Conservation (phyloP, 2,329 filamentous ascomycete genomes). For the Aspergillus thermomutatus region DNA sequence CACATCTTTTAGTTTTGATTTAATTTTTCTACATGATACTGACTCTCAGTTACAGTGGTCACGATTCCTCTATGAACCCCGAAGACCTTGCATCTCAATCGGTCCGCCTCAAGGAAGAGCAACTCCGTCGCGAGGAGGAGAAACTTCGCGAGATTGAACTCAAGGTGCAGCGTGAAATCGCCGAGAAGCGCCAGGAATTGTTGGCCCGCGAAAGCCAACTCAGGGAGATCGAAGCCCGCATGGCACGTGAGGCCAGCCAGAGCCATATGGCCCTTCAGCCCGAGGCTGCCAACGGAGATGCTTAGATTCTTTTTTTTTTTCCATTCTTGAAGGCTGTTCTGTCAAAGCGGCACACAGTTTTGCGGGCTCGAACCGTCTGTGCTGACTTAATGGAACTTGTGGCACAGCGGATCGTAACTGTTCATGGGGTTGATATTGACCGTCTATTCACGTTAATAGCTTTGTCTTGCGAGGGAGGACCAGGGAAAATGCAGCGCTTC, state of each 20-base stretch:
- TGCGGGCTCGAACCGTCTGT: constrained; percentile 32
- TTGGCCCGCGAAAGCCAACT: constrained; percentile 96
- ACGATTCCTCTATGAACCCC: constrained; percentile 90
- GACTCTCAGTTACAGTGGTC: constrained; percentile 28
- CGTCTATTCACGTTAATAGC: constrained; percentile 41
- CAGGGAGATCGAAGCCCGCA: constrained; percentile 96
- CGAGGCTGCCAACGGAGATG: constrained; percentile 35
- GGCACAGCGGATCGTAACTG: constrained; percentile 32
- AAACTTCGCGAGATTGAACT: constrained; percentile 99
- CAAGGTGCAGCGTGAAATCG: constrained; percentile 99
- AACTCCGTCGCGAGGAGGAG: constrained; percentile 98
- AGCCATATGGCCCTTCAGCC: constrained; percentile 20
- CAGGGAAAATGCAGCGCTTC: constrained; percentile 31
- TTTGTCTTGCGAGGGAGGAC: constrained; percentile 27
- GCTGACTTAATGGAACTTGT: constrained; percentile 35
- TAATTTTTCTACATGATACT: constrained; percentile 6
- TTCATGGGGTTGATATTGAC: constrained; percentile 40
- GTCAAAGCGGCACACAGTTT: constrained; percentile 26
- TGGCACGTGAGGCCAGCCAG: constrained; percentile 76
- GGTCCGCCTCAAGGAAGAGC: constrained; percentile 98
- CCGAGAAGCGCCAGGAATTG: constrained; percentile 98
- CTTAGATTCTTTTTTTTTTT: constrained; percentile 30
- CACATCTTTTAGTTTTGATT: background rate
- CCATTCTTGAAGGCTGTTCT: constrained; percentile 18
- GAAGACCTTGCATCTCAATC: constrained; percentile 96